Base-by-base conservation (phyloP, 495 filamentous ascomycete species). In the Pyronema omphalodes region DNA sequence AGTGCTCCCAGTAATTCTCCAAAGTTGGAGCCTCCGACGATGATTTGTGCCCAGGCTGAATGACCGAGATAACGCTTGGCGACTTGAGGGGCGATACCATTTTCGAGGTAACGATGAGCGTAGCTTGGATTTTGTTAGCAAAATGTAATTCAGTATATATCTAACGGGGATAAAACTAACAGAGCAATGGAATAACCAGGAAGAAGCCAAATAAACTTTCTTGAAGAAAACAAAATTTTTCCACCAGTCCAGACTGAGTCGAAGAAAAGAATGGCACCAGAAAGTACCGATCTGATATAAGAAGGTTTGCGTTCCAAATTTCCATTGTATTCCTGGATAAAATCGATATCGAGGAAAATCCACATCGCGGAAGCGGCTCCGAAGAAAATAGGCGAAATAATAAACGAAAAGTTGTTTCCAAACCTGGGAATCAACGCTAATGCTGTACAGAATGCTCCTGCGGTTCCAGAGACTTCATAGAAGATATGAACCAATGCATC, bases 401-500 rank as follows among this genome's bases (percentile, higher is more conserved):
- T 57, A 57, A 70, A 70, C n/a, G 70, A 66, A 53, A 70, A 70
- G 55, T 72, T 72, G 58, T 72, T 70, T 23, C 71, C 71, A 34
- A 71, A 60, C 15, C 57, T 58, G 18, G 69, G 67, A 44, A 72
- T 70, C 43, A 71, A 57, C 41, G 60, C 68, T n/a, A 70, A 60
- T 7, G 66, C 71, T 5, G 67, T 71, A 44, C 62, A 66, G 52
- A 73, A 69, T 6, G 69, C 69, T 15, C 68, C 69, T 9, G 60
- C 51, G 0, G 71, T 73, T 19, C 71, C 71, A 2, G 68, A 56
- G 4, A 71, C 56, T 54, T 74, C 71, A 52, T 72, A 72, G 37
- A 71, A 69, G 29, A 74, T 72, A 53, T 74, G 70, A 6, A 70
- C 71, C 23, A 69, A 49, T 15, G 67, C 67, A 56, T 74, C 71